Conservation (phyloP, 176 grass and related monocot genomes). For the Calamus simplicifolius region DNA sequence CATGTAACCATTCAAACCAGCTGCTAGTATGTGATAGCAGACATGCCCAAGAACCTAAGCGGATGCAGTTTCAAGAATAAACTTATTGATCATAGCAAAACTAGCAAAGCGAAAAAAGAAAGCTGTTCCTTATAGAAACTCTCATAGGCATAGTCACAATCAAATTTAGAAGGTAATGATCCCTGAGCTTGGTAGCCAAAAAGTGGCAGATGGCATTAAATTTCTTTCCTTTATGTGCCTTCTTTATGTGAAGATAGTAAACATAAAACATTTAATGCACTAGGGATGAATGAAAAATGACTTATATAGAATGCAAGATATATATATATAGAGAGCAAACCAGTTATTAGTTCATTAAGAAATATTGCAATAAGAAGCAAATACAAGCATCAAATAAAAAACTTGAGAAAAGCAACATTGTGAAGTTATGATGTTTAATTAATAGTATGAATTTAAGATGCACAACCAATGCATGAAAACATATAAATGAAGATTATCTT, state of each 20-base stretch:
- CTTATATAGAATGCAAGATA: too few relatives aligned
- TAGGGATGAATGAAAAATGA: too few relatives aligned
- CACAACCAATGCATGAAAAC: too few relatives aligned
- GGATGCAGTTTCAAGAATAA: neutral
- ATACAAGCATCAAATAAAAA: too few relatives aligned
- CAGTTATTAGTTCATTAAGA: too few relatives aligned
- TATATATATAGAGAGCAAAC: too few relatives aligned
- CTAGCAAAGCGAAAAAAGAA: neutral
- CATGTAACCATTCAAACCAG: constrained; percentile 94
- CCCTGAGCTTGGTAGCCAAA: constrained; percentile 99
- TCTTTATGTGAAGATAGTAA: constrained; percentile 54
- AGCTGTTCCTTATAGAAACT: constrained; percentile 19
- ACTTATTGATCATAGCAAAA: constrained; percentile 2
- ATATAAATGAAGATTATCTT: too few relatives aligned
- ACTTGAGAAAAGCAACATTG: too few relatives aligned
- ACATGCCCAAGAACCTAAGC: constrained; percentile 92
- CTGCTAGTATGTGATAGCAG: constrained; percentile 86
- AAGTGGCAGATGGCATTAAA: constrained; percentile 99
- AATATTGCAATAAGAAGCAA: too few relatives aligned
- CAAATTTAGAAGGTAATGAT: constrained; percentile 90
- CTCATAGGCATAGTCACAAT: constrained; percentile 97
- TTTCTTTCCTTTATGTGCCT: constrained; percentile 96
- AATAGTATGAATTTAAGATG: too few relatives aligned
- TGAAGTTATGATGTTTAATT: too few relatives aligned
- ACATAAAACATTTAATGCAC: constrained; percentile 4